phyloP scores from a whole-genome alignment of 306 rosid genomes.

The Castanea crenata region DNA sequence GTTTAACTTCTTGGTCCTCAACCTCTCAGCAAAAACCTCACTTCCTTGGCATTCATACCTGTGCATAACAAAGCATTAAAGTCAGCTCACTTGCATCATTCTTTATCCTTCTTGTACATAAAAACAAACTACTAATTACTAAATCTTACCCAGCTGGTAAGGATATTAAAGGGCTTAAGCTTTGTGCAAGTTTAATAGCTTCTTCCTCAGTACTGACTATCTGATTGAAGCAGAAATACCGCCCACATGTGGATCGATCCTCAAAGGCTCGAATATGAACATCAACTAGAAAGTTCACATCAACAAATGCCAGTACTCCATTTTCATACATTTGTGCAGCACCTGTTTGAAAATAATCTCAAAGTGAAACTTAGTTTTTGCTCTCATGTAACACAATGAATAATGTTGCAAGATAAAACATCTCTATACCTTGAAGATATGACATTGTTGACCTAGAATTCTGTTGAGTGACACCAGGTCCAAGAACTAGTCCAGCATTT shows the following conservation, averaged over 20 bases:
- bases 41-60: constrained; percentile 36
- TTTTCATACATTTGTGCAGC: constrained; percentile 55
- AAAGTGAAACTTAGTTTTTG: background rate
- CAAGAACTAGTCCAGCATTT: constrained; percentile 43
- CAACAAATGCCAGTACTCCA: constrained; percentile 39
- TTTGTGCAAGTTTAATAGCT: constrained; percentile 37
- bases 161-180: constrained; percentile 42
- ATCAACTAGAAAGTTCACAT: constrained; percentile 30
- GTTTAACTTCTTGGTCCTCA: constrained; percentile 26
- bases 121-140: background rate
- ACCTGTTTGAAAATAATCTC: constrained; percentile 11
- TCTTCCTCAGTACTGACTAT: constrained; percentile 35
- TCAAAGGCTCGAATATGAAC: constrained; percentile 45
- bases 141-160: constrained; percentile 35
- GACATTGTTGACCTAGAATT: constrained; percentile 35
- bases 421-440: constrained; percentile 35
- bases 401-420: no score
- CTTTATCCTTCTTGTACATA: background rate
- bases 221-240: constrained; percentile 42
- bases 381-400: background rate
- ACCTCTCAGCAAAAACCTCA: constrained; percentile 30
- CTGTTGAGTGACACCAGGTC: constrained; percentile 34
- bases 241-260: constrained; percentile 40
- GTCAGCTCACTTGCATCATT: background rate
- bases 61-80: background rate